Percentiles rank a stretch among this genome's conserved stretches.
These are phyloP conservation scores for Eucalyptus virginea DNA, from an alignment of 345 rosid genomes.

Conservation along the genomic window DNA sequence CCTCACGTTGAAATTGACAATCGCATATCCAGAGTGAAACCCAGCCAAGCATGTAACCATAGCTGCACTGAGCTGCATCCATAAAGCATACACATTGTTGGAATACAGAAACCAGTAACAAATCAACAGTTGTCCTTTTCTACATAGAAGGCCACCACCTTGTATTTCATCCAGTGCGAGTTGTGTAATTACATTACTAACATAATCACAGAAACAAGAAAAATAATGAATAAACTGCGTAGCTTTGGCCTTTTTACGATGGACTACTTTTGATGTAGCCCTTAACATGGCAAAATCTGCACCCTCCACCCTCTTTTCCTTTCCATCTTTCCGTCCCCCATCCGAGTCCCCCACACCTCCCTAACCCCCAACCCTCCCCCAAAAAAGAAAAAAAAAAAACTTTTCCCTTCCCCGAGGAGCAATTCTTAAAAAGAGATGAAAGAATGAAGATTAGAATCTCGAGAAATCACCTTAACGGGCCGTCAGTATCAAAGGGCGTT, in stretches of 20 bases:
- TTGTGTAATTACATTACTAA: neutral
- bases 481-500: conserved; percentile 87
- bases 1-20: conserved; percentile 65
- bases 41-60: conserved; percentile 65
- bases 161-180: neutral
- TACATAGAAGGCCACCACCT: neutral
- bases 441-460: neutral
- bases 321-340: neutral
- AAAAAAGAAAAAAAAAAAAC: no score
- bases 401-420: neutral
- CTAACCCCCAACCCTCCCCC: no score
- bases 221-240: neutral
- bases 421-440: neutral
- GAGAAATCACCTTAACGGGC: conserved; percentile 56
- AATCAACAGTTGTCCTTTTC: neutral
- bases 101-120: neutral
- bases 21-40: conserved; percentile 63
- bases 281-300: neutral
- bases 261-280: no score
- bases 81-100: neutral
- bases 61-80: conserved; percentile 63
- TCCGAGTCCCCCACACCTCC: neutral
- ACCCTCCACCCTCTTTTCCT: neutral
- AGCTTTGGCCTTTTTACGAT: neutral
- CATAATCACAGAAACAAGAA: neutral